A percentile compares a stretch with the other conserved stretches of the same genome.
Conservation (phyloP, 2,329 filamentous ascomycete genomes). For the Fusarium agapanthi region DNA sequence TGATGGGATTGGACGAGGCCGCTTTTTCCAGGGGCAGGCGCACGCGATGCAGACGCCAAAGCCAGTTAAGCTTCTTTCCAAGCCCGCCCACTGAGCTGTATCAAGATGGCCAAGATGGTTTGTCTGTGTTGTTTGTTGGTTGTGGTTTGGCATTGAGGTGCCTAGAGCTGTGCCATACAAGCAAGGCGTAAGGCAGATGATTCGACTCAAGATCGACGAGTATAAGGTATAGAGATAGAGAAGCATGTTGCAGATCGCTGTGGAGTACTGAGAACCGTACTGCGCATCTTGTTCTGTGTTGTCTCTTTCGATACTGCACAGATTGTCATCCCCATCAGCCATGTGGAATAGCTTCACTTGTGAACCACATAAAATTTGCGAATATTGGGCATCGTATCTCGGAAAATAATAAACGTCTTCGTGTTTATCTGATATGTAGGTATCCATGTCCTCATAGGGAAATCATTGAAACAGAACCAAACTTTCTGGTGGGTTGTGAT, state of each 20-base stretch:
- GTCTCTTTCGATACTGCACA: background rate
- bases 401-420: background rate
- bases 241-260: conserved; percentile 26
- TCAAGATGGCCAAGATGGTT: conserved; percentile 1
- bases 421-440: background rate
- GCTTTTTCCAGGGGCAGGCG: conserved; percentile 37
- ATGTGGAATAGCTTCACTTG: background rate
- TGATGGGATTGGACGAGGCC: conserved; percentile 26
- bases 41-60: conserved; percentile 38
- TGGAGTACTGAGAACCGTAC: conserved; percentile 13
- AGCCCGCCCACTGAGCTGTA: background rate
- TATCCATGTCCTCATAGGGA: background rate
- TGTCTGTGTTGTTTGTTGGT: background rate
- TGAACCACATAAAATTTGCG: conserved; percentile 2
- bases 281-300: conserved; percentile 3
- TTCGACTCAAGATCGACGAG: conserved; percentile 11
- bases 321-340: background rate
- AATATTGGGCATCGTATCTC: background rate
- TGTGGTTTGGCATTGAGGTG: background rate
- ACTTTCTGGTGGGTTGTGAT: conserved; percentile 24
- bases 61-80: conserved; percentile 42
- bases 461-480: conserved; percentile 25
- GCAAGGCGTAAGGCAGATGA: background rate
- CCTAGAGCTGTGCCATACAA: background rate
- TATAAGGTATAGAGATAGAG: conserved; percentile 8